A percentile compares a stretch with the other conserved stretches of the same genome.
Conservation (phyloP, 1,139 yeast species). For the Blastobotrys elegans region DNA sequence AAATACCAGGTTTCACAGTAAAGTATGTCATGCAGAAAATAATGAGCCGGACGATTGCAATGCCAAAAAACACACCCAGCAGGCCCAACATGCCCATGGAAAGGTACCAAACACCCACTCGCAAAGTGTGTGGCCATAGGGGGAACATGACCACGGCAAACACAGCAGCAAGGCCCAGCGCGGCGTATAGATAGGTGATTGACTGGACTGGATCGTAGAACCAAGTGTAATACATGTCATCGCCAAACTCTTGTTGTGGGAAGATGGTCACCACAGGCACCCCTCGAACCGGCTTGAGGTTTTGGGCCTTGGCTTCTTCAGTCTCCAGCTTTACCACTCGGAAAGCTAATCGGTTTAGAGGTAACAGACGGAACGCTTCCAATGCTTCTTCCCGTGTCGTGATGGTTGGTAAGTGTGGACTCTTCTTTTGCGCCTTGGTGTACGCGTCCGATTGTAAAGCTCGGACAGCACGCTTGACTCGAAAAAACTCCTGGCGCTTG, state of each 20-base stretch:
- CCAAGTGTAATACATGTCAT: conserved; percentile 88
- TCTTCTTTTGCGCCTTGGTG: conserved; percentile 48
- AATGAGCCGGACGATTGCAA: conserved; percentile 76
- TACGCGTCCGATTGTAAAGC: conserved; percentile 75
- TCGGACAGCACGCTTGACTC: conserved; percentile 72
- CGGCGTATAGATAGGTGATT: conserved; percentile 55
- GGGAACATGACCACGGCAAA: conserved; percentile 86
- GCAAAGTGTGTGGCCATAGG: conserved; percentile 89
- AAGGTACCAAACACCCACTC: conserved; percentile 85
- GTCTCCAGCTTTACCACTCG: conserved; percentile 60
- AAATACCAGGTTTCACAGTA: conserved; percentile 64
- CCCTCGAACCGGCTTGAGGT: conserved; percentile 63
- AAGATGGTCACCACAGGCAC: conserved; percentile 66
- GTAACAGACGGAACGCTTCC: conserved; percentile 58
- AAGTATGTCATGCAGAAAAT: conserved; percentile 60
- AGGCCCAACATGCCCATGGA: conserved; percentile 74
- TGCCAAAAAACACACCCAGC: conserved; percentile 66
- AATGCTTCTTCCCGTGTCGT: conserved; percentile 52
- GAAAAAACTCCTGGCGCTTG: conserved; percentile 71
- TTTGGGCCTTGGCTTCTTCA: conserved; percentile 59
- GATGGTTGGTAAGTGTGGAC: conserved; percentile 57
- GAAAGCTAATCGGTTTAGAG: conserved; percentile 67
- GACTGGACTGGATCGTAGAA: conserved; percentile 74
- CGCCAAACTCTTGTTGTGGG: conserved; percentile 64
- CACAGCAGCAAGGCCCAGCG: conserved; percentile 59